A percentile compares a stretch with the other conserved stretches of the same genome.
These are phyloP conservation scores for Populus deltoides DNA, from an alignment of 345 rosid species.

Conservation along the genomic window DNA sequence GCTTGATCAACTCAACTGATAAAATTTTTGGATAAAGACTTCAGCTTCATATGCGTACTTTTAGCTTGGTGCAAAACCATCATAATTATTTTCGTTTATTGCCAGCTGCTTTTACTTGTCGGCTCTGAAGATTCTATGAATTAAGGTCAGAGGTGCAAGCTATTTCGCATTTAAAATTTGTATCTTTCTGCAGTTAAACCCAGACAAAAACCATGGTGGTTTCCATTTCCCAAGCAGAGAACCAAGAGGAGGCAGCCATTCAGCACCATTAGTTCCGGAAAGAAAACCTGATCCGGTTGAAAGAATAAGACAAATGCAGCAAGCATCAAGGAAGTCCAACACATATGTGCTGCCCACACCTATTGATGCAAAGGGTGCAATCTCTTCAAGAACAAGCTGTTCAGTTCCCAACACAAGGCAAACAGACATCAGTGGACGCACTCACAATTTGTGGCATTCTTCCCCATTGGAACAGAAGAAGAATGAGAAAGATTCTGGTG, in stretches of 20 bases:
- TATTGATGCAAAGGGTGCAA: constrained; percentile 42
- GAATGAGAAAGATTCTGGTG: constrained; percentile 42
- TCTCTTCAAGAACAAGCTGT: constrained; percentile 40
- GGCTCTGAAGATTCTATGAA: neutral
- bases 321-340: constrained; percentile 42
- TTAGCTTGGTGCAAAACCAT: neutral
- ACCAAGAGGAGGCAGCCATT: constrained; percentile 58
- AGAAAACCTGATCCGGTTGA: constrained; percentile 62
- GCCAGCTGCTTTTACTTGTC: neutral
- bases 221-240: constrained; percentile 37
- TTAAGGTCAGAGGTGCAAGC: neutral
- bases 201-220: constrained; percentile 51
- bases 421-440: constrained; percentile 34
- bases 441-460: constrained; percentile 66
- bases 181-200: constrained; percentile 40
- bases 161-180: neutral
- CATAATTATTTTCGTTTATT: neutral
- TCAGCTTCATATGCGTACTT: neutral
- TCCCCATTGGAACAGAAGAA: constrained; percentile 82
- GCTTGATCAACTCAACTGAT: neutral
- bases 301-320: constrained; percentile 50
- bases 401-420: constrained; percentile 44
- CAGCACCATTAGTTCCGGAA: constrained; percentile 84
- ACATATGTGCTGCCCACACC: constrained; percentile 89
- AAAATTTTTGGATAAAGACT: neutral